Percentiles rank a stretch among this genome's conserved stretches.
Conservation (phyloP, 1,284 basidiomycete species). For the Boletus sp. region DNA sequence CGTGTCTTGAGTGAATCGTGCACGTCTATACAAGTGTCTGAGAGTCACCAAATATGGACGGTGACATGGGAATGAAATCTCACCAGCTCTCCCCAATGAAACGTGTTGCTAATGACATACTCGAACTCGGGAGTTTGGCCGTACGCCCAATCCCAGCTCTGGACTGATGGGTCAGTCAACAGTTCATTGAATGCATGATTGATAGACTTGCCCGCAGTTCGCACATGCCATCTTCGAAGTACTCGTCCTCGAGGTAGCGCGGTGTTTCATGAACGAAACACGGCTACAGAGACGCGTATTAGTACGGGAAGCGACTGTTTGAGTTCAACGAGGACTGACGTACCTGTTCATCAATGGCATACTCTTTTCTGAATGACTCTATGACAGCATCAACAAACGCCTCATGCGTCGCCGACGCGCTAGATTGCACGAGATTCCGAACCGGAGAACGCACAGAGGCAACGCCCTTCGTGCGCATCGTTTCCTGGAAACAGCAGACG, state of each 20-base stretch:
- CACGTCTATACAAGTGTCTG: not conserved
- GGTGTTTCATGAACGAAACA: slow-evolving; percentile 49
- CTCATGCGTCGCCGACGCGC: slow-evolving; percentile 62
- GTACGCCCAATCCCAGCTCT: slow-evolving; percentile 94
- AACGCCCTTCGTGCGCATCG: slow-evolving; percentile 85
- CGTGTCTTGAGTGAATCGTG: slow-evolving; percentile 55
- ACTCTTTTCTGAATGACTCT: slow-evolving; percentile 69
- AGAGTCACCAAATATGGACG: not conserved
- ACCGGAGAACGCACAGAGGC: slow-evolving; percentile 93
- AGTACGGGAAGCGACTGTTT: not conserved
- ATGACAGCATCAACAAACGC: slow-evolving; percentile 76
- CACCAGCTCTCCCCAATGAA: slow-evolving; percentile 67
- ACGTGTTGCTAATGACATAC: slow-evolving; percentile 52
- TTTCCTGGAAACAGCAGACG: slow-evolving; percentile 49
- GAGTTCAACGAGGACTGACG: slow-evolving; percentile 5
- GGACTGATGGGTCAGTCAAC: slow-evolving; percentile 10
- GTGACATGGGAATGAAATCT: slow-evolving; percentile 32
- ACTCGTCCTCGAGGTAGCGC: slow-evolving; percentile 49
- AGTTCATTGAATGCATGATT: not conserved
- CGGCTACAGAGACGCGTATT: slow-evolving; percentile 27
- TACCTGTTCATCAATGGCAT: slow-evolving; percentile 55
- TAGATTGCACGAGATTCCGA: slow-evolving; percentile 74
- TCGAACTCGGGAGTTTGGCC: slow-evolving; percentile 96
- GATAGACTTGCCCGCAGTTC: slow-evolving; percentile 65
- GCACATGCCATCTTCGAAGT: slow-evolving; percentile 67